Base-by-base conservation (phyloP, 306 rosid species). In the Begonia peltatifolia region DNA sequence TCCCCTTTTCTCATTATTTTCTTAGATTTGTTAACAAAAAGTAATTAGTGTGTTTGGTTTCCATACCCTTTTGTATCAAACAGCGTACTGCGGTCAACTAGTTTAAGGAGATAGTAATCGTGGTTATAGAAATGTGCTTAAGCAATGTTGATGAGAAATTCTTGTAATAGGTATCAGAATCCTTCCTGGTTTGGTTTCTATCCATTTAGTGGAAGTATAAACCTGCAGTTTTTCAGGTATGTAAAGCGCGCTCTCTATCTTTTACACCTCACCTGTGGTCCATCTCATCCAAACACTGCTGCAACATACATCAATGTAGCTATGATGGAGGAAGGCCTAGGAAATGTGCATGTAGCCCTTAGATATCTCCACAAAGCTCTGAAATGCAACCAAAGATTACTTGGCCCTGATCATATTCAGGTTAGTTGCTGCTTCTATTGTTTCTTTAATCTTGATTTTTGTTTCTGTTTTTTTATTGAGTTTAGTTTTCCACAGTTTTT, bases 271-370 rank as follows among this genome's bases (percentile, higher is more conserved):
- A 86, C 99, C 25, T 92, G 99, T 55, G 99, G 99, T 12, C 87
- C 94, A 56, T 92, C 99, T 63, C 99, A 92, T 77, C 99, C 99
- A 56, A 92, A 92, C 74, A 92, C 94, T 63, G 99, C 99, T 53
- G 99, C 99, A 35, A 86, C 99, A 52, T 92, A 92, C 76, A 92
- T 92, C 64, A 92, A 92, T 64, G 93, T 92, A 74, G 99, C 99
- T 63, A 86, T 92, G 99, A 92, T 92, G 99, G 99, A 92, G 73
- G 99, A 86, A 76, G 95, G 99, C 61, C 79, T 86, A 22, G 99
- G 96, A 64, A 92, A 92, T 71, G 96, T 92, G 55, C 88, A 92
- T 53, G 70, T 92, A 72, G 99, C 99, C 72, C 94, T 86, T 18
- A 71, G 99, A 92, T 92, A 86, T 79, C 88, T 92, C 62, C 99